Conservation (phyloP, 352 stramenopile species). For the Pythium guiyangense region DNA sequence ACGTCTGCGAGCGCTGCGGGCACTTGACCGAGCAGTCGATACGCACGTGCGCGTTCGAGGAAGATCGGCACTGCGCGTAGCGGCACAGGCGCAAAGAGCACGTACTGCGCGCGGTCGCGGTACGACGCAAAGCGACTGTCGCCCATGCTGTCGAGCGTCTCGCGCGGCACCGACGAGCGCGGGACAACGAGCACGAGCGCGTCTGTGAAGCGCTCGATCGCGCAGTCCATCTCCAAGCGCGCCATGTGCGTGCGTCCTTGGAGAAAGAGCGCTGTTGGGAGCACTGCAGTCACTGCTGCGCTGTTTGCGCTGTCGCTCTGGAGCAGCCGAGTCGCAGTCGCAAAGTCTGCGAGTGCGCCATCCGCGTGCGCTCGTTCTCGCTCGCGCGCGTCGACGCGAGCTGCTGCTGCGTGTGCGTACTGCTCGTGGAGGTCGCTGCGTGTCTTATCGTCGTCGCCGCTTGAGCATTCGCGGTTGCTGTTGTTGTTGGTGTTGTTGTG, state of each 20-base stretch:
- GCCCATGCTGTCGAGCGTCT: too few species aligned
- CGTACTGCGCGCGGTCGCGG: too few species aligned
- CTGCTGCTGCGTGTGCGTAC: slow-evolving; percentile 4
- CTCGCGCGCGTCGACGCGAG: slow-evolving; percentile 10
- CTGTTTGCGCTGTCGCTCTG: too few species aligned
- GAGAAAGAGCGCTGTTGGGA: slow-evolving; percentile 30
- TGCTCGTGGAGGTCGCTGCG: too few species aligned
- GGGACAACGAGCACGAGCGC: slow-evolving; percentile 22
- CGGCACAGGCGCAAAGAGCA: slow-evolving; percentile 15
- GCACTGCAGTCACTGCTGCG: slow-evolving; percentile 9
- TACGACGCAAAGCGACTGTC: too few species aligned
- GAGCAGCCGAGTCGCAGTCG: slow-evolving; percentile 16
- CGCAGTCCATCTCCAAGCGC: slow-evolving; percentile 22
- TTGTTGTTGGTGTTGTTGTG: neutral
- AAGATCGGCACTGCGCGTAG: slow-evolving; percentile 29
- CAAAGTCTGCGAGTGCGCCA: slow-evolving; percentile 29
- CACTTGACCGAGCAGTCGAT: slow-evolving; percentile 37
- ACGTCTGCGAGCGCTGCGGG: slow-evolving; percentile 40
- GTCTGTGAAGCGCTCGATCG: slow-evolving; percentile 38
- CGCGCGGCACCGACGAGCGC: too few species aligned
- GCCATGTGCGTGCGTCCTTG: slow-evolving; percentile 35
- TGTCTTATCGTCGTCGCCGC: too few species aligned
- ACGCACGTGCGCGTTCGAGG: slow-evolving; percentile 40
- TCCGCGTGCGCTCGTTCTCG: slow-evolving; percentile 10
- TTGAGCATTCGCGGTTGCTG: neutral